These are phyloP conservation scores for Sicyos edulis DNA, from an alignment of 306 rosid genomes.

Conservation along the genomic window DNA sequence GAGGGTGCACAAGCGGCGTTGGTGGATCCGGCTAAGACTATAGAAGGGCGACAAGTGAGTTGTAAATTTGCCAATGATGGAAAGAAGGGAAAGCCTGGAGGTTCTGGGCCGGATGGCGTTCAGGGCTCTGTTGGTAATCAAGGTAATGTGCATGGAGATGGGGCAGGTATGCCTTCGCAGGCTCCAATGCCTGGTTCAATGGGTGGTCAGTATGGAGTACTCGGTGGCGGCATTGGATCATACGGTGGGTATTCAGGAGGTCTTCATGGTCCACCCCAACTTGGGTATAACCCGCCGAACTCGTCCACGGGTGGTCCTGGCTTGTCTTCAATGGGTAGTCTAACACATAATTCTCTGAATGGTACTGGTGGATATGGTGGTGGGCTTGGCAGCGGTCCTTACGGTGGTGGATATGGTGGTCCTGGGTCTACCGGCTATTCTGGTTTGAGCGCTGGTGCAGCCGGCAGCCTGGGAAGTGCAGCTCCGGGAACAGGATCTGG, in stretches of 20 bases:
- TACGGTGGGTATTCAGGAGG: constrained; percentile 65
- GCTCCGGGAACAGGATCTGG: constrained; percentile 40
- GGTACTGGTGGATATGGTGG: constrained; percentile 56
- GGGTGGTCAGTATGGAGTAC: constrained; percentile 49
- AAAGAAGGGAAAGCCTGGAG: constrained; percentile 51
- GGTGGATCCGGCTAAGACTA: constrained; percentile 63
- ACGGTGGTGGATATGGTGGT: constrained; percentile 57
- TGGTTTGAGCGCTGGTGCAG: constrained; percentile 20
- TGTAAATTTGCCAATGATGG: constrained; percentile 82
- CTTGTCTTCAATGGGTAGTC: constrained; percentile 42
- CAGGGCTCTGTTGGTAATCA: constrained; percentile 45
- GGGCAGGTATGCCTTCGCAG: constrained; percentile 28
- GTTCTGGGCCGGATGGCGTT: constrained; percentile 38
- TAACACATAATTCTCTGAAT: constrained; percentile 44
- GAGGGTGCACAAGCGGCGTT: constrained; percentile 87
- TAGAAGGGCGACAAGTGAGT: constrained; percentile 67
- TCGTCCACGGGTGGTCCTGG: constrained; percentile 46
- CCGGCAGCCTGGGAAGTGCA: constrained; percentile 23
- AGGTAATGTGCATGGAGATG: constrained; percentile 33
- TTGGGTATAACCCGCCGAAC: constrained; percentile 50
- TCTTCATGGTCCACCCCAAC: constrained; percentile 52
- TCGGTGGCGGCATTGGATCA: constrained; percentile 52
- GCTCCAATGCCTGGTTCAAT: constrained; percentile 38
- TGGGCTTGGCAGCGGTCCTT: constrained; percentile 55
- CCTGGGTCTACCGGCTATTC: constrained; percentile 38